Conservation (phyloP, 352 stramenopile species). For the Blastocystis sp. region DNA sequence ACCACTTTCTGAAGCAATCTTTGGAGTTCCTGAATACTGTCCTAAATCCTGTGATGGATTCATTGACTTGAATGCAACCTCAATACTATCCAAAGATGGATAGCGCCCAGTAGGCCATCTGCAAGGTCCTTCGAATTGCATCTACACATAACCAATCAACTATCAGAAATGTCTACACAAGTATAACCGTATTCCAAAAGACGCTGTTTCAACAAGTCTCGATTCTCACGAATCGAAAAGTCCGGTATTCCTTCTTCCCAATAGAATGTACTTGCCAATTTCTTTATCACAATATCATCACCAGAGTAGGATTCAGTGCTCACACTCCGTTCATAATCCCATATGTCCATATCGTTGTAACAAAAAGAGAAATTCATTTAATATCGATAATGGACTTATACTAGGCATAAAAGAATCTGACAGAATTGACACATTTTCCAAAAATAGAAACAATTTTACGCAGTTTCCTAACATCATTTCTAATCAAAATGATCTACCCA, state of each 20-base stretch:
- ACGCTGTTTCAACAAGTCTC: slow-evolving; percentile 1
- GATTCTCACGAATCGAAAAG: slow-evolving; percentile 10
- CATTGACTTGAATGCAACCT: slow-evolving; percentile 19
- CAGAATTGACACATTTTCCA: no score
- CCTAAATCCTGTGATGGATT: not conserved
- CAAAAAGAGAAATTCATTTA: slow-evolving; percentile 20
- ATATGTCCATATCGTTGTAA: slow-evolving; percentile 19
- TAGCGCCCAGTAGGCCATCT: not conserved
- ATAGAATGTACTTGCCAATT: slow-evolving; percentile 11
- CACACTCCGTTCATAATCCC: not conserved
- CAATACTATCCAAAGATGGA: not conserved
- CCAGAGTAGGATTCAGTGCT: not conserved
- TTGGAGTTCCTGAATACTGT: not conserved
- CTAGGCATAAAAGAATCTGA: not conserved
- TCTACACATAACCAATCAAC: not conserved
- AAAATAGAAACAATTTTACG: no score
- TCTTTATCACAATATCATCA: slow-evolving; percentile 27
- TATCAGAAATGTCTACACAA: not conserved
- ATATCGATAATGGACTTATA: not conserved
- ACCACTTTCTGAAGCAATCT: not conserved
- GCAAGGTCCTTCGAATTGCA: slow-evolving; percentile 8
- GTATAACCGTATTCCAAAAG: not conserved
- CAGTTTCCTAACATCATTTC: not conserved
- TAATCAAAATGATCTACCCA: not conserved
- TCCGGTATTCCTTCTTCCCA: slow-evolving; percentile 8